Percentiles rank a stretch among this genome's conserved stretches.
phyloP scores from a whole-genome alignment of 169 alveolate species.

The Cryptosporidium muris region DNA sequence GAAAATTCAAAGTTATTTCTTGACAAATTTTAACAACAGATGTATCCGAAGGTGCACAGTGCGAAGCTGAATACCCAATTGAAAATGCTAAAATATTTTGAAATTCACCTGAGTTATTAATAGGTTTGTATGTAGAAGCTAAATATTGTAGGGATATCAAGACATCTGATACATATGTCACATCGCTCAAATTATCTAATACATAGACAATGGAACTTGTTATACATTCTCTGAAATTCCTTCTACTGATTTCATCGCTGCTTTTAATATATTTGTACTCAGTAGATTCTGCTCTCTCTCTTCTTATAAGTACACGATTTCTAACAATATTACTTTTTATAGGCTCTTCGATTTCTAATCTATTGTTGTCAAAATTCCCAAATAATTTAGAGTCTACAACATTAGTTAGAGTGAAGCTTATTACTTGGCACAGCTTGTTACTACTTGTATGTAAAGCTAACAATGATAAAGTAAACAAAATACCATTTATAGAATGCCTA shows the following conservation, averaged over 20 bases:
- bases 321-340: neutral
- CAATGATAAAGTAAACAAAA: neutral
- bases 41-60: conserved; percentile 46
- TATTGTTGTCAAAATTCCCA: neutral
- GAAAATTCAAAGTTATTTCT: conserved; percentile 18
- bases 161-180: neutral
- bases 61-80: conserved; percentile 47
- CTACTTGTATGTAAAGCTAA: no score
- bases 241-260: conserved; percentile 10
- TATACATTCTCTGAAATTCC: neutral
- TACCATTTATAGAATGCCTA: conserved; percentile 43
- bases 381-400: conserved; percentile 37
- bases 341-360: neutral
- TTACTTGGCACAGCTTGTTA: no score
- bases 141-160: conserved; percentile 11
- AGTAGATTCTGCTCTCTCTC: conserved; percentile 1
- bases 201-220: conserved; percentile 20
- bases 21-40: conserved; percentile 17
- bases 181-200: neutral
- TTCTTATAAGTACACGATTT: neutral
- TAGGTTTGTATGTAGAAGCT: conserved; percentile 28
- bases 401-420: conserved; percentile 21
- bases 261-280: conserved; percentile 8
- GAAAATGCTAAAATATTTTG: conserved; percentile 48
- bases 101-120: conserved; percentile 9